Evolutionary conservation across 1,284 basidiomycete genomes (phyloP).

Genomic region (Rhodotorula sp.): DNA sequence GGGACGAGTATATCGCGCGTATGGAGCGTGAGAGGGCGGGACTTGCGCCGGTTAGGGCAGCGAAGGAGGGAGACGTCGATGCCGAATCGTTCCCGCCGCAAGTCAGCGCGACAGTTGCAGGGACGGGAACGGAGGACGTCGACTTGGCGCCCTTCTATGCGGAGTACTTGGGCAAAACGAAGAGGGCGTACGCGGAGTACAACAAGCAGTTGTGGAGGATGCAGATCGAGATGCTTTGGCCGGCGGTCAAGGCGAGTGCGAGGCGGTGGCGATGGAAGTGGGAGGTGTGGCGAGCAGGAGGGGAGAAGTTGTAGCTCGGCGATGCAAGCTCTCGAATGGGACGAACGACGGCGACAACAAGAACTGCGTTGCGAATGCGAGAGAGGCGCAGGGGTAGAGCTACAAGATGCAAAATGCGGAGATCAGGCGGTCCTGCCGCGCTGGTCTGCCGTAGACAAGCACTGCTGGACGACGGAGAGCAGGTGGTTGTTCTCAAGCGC

Average conservation of each 20-base stretch:
- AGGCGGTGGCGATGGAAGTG: conserved; percentile 31
- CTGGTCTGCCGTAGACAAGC: conserved; percentile 60
- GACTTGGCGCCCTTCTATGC: conserved; percentile 37
- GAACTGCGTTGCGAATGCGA: not conserved
- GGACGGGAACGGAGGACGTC: conserved; percentile 11
- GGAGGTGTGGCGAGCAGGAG: conserved; percentile 32
- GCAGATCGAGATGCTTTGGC: conserved; percentile 31
- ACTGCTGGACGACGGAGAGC: conserved; percentile 83
- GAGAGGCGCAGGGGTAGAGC: not conserved
- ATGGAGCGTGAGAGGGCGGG: no score
- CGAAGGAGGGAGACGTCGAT: conserved; percentile 9
- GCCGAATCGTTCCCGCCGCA: conserved; percentile 5
- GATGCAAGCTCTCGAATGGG: no score
- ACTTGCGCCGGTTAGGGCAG: not conserved
- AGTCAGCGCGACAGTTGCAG: not conserved
- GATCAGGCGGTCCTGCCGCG: conserved; percentile 6
- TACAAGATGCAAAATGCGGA: no score
- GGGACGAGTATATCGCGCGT: conserved; percentile 19
- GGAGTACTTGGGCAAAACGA: conserved; percentile 31
- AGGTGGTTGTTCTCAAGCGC: conserved; percentile 89
- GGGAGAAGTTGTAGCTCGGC: not conserved
- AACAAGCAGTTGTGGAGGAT: conserved; percentile 34
- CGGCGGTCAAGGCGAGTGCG: conserved; percentile 23
- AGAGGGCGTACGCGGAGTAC: conserved; percentile 35
- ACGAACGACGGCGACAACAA: not conserved